phyloP scores from a whole-genome alignment of 208 protist genomes.

The Herpetomonas muscarum region DNA sequence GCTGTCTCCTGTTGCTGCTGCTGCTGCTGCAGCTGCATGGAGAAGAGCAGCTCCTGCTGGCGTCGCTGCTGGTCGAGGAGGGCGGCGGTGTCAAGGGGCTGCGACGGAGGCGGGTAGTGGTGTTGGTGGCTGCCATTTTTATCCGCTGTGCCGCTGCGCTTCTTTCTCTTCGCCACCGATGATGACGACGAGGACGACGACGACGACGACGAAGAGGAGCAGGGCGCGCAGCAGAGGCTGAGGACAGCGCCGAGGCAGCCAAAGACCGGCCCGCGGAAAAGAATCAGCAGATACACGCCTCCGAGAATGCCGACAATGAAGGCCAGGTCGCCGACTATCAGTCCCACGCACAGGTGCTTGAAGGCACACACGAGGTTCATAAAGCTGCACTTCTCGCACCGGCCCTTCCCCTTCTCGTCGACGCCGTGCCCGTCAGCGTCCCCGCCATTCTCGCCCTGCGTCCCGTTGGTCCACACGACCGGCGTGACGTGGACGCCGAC shows the following conservation, averaged over 20 bases:
- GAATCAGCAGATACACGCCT: slow-evolving; percentile 16
- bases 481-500: slow-evolving; percentile 29
- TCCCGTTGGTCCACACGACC: slow-evolving; percentile 36
- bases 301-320: slow-evolving; percentile 13
- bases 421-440: neutral
- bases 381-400: slow-evolving; percentile 21
- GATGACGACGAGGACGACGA: too few relatives aligned
- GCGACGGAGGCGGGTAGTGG: too few relatives aligned
- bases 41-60: too few relatives aligned
- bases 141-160: too few relatives aligned
- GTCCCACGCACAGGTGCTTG: slow-evolving; percentile 9
- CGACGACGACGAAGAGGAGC: too few relatives aligned
- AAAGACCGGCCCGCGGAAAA: slow-evolving; percentile 20
- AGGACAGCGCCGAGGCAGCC: slow-evolving; percentile 13
- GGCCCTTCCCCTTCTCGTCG: slow-evolving; percentile 6
- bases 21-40: too few relatives aligned
- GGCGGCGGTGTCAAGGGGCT: too few relatives aligned
- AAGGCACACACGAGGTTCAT: slow-evolving; percentile 26
- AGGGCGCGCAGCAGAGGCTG: neutral
- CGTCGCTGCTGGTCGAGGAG: too few relatives aligned
- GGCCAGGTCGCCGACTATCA: slow-evolving; percentile 18
- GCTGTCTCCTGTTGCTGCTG: too few relatives aligned
- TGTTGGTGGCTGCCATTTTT: too few relatives aligned
- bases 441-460: slow-evolving; percentile 37
- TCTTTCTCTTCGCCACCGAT: too few relatives aligned